A percentile compares a stretch with the other conserved stretches of the same genome.
Evolutionary conservation across 306 rosid species (phyloP).

Genomic region (Malus sylvestris): DNA sequence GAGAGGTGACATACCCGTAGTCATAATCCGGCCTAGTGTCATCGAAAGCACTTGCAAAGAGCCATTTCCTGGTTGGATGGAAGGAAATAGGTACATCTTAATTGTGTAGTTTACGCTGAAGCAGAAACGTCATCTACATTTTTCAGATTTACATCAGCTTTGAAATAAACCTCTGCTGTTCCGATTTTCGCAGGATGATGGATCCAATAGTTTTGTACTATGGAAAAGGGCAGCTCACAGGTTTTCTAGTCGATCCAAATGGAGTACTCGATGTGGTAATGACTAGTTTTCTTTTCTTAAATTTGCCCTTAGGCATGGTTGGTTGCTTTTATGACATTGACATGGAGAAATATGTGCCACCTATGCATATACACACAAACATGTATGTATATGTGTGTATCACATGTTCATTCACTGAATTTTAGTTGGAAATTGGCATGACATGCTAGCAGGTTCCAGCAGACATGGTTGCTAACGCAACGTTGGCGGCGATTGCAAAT

Average conservation of each 20-base stretch:
- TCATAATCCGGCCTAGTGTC: slow-evolving; percentile 85
- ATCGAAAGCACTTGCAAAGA: slow-evolving; percentile 86
- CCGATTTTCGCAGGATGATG: slow-evolving; percentile 64
- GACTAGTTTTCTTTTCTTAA: background rate
- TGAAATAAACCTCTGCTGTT: slow-evolving; percentile 3
- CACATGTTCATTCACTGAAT: background rate
- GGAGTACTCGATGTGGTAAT: slow-evolving; percentile 86
- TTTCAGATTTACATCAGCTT: background rate
- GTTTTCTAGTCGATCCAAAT: slow-evolving; percentile 79
- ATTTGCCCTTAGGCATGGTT: background rate
- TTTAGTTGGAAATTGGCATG: background rate
- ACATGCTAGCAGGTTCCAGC: slow-evolving; percentile 61
- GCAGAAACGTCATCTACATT: background rate
- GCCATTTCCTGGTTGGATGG: slow-evolving; percentile 99
- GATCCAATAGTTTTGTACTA: slow-evolving; percentile 89
- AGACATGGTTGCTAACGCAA: slow-evolving; percentile 95
- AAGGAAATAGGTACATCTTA: slow-evolving; percentile 73
- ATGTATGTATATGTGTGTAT: background rate
- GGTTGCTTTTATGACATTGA: background rate
- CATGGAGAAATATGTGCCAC: background rate
- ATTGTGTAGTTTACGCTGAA: background rate
- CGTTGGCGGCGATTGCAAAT: slow-evolving; percentile 79
- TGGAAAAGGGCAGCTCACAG: slow-evolving; percentile 88
- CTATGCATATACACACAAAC: background rate
- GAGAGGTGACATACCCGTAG: slow-evolving; percentile 80